phyloP scores from a whole-genome alignment of 2,329 filamentous ascomycete genomes.

The Penicillium hordei region DNA sequence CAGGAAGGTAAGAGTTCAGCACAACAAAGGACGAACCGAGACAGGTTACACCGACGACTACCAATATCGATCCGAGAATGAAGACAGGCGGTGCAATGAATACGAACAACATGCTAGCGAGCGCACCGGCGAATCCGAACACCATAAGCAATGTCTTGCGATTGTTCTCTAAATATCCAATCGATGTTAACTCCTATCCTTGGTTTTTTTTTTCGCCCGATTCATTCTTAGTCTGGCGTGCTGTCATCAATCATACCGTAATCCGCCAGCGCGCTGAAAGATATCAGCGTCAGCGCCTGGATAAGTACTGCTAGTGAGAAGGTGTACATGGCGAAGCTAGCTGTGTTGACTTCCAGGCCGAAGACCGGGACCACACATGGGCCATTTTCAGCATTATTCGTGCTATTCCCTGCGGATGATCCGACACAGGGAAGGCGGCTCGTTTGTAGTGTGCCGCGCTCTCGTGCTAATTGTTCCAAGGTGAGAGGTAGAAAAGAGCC shows the following conservation, averaged over 20 bases:
- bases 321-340: constrained; percentile 57
- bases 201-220: background rate
- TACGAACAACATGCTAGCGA: constrained; percentile 82
- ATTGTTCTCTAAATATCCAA: constrained; percentile 42
- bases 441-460: constrained; percentile 75
- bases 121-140: constrained; percentile 76
- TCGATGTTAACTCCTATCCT: constrained; percentile 5
- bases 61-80: constrained; percentile 72
- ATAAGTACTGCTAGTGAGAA: constrained; percentile 85
- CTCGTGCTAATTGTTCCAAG: constrained; percentile 84
- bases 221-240: background rate
- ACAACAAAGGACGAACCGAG: constrained; percentile 90
- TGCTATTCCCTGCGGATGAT: constrained; percentile 28
- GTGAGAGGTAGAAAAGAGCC: constrained; percentile 90
- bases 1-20: constrained; percentile 84
- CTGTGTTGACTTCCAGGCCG: constrained; percentile 37
- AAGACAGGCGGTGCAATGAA: constrained; percentile 74
- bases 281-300: constrained; percentile 83
- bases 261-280: constrained; percentile 63
- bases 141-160: constrained; percentile 77
- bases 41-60: constrained; percentile 82
- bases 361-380: constrained; percentile 36
- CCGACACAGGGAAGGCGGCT: constrained; percentile 35
- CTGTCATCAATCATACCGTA: constrained; percentile 67
- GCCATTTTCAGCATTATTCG: constrained; percentile 19